These are phyloP conservation scores for Mortierella hygrophila DNA, from an alignment of 192 early-diverging fungal genomes.

Conservation along the genomic window DNA sequence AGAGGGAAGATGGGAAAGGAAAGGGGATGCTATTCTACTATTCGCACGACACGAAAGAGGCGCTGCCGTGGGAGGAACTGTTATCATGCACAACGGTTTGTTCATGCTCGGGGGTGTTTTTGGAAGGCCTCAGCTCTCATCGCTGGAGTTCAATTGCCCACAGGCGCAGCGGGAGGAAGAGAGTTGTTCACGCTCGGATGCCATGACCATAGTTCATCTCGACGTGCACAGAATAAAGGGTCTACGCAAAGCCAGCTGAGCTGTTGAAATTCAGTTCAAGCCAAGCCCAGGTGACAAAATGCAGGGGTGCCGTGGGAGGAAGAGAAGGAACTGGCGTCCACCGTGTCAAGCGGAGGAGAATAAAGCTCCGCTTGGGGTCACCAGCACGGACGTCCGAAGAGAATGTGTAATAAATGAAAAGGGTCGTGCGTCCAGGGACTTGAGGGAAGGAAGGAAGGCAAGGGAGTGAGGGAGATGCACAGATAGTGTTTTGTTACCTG, in stretches of 20 bases:
- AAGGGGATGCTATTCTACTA: neutral
- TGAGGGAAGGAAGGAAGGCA: neutral
- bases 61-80: neutral
- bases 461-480: neutral
- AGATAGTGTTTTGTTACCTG: slow-evolving; percentile 1
- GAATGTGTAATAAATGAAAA: neutral
- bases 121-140: neutral
- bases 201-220: neutral
- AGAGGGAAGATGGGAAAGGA: neutral
- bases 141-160: neutral
- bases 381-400: neutral
- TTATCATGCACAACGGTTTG: neutral
- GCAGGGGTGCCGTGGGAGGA: slow-evolving; percentile 6
- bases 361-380: neutral
- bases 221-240: neutral
- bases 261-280: neutral
- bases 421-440: neutral
- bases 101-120: neutral
- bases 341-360: neutral
- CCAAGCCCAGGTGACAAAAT: neutral
- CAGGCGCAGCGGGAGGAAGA: neutral
- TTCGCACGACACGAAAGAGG: neutral
- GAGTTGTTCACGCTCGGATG: neutral
- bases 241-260: neutral
- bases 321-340: neutral